phyloP scores from a whole-genome alignment of 208 protist genomes.

The Trypanosoma platydactyli region DNA sequence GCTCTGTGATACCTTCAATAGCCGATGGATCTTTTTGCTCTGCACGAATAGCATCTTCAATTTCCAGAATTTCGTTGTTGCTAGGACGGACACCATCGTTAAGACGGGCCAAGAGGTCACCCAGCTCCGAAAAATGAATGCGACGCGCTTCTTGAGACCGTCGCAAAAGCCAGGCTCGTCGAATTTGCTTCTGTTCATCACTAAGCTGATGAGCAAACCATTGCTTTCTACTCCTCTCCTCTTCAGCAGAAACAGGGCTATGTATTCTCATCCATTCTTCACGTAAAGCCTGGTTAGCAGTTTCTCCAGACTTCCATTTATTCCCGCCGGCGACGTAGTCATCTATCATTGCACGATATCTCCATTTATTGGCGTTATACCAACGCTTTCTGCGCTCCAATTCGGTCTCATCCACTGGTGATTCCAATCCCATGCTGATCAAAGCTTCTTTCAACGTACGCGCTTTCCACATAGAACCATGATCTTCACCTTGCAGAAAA shows the following conservation, averaged over 20 bases:
- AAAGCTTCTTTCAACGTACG: slow-evolving; percentile 26
- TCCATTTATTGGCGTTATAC: slow-evolving; percentile 36
- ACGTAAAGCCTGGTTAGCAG: slow-evolving; percentile 13
- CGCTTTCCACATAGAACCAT: slow-evolving; percentile 33
- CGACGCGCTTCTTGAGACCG: slow-evolving; percentile 26
- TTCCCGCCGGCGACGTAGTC: slow-evolving; percentile 30
- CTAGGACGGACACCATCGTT: slow-evolving; percentile 39
- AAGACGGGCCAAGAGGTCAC: slow-evolving; percentile 29
- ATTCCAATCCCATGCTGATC: slow-evolving; percentile 30
- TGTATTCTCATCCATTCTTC: slow-evolving; percentile 35
- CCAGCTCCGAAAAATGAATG: slow-evolving; percentile 33
- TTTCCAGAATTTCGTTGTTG: slow-evolving; percentile 32
- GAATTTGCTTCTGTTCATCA: slow-evolving; percentile 31
- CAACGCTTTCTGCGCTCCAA: slow-evolving; percentile 32
- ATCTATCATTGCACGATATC: slow-evolving; percentile 25
- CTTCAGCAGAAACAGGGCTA: slow-evolving; percentile 11
- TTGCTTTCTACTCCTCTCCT: slow-evolving; percentile 22
- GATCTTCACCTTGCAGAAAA: slow-evolving; percentile 21
- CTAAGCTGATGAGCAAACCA: slow-evolving; percentile 33
- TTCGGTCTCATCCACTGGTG: slow-evolving; percentile 20
- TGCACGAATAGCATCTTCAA: slow-evolving; percentile 33
- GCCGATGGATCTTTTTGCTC: slow-evolving; percentile 20
- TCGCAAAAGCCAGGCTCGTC: slow-evolving; percentile 31
- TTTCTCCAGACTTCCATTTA: slow-evolving; percentile 27
- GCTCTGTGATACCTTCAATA: slow-evolving; percentile 28